phyloP scores from a whole-genome alignment of 345 rosid species.

The Eucalyptus erythrocorys region DNA sequence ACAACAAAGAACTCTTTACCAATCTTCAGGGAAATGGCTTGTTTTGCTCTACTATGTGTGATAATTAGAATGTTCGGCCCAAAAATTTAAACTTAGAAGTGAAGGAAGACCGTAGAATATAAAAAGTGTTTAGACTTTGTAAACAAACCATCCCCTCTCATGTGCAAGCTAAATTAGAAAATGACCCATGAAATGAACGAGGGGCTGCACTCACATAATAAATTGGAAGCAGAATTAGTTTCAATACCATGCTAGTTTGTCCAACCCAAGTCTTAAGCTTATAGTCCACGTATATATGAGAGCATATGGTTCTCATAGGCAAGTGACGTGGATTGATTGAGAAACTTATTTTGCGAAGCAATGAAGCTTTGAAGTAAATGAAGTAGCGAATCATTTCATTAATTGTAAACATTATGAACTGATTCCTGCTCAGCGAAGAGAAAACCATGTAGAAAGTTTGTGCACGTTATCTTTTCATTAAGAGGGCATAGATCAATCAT shows the following conservation, averaged over 20 bases:
- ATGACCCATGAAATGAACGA: rapidly evolving
- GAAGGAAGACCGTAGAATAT: not conserved
- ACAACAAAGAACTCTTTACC: rapidly evolving
- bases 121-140: rapidly evolving
- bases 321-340: not conserved
- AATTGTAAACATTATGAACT: not conserved
- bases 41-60: too few species aligned
- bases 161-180: not conserved
- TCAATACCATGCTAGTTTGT: not conserved
- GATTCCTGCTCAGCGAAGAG: not conserved
- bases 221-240: not conserved
- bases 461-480: not conserved
- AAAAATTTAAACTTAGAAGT: not conserved
- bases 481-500: not conserved
- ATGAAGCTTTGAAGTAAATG: not conserved
- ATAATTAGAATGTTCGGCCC: not conserved
- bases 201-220: not conserved
- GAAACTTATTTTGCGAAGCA: not conserved
- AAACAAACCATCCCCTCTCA: rapidly evolving
- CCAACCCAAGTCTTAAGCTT: not conserved
- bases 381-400: not conserved
- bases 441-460: not conserved
- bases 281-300: not conserved
- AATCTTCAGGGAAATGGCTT: not conserved
- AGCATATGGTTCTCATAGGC: not conserved